Percentiles rank a stretch among this genome's conserved stretches.
Evolutionary conservation across 495 filamentous ascomycete species (phyloP).

Genomic region (Penicillium atrosanguineum): DNA sequence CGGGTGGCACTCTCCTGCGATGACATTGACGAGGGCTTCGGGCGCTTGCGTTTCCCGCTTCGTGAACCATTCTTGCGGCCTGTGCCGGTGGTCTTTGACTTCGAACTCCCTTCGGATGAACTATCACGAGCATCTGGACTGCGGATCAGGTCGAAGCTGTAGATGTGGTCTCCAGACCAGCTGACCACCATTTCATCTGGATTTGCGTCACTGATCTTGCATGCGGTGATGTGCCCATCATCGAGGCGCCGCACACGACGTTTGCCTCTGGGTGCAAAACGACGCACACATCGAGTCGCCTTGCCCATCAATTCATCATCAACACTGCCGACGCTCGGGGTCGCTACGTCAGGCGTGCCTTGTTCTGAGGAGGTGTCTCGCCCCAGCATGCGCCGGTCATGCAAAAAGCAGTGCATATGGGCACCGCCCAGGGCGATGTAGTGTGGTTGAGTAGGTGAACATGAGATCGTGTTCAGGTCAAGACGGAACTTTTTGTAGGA

Average conservation of each 20-base stretch:
- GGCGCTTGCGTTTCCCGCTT: constrained; percentile 58
- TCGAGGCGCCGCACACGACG: constrained; percentile 49
- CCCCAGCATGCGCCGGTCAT: constrained; percentile 72
- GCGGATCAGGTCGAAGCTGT: constrained; percentile 68
- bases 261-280: constrained; percentile 64
- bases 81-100: constrained; percentile 15
- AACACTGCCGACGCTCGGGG: constrained; percentile 31
- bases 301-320: constrained; percentile 59
- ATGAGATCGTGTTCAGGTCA: constrained; percentile 74
- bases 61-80: constrained; percentile 34
- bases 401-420: constrained; percentile 72
- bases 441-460: constrained; percentile 68
- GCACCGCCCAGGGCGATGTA: constrained; percentile 74
- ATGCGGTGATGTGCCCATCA: constrained; percentile 71
- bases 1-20: constrained; percentile 43
- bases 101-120: constrained; percentile 12
- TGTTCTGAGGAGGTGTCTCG: constrained; percentile 55
- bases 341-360: constrained; percentile 41
- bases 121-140: constrained; percentile 55
- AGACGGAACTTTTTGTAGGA: constrained; percentile 65
- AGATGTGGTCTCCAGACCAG: constrained; percentile 74
- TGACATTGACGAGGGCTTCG: constrained; percentile 41
- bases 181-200: constrained; percentile 73
- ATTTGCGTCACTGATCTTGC: constrained; percentile 75
- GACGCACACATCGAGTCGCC: constrained; percentile 67